phyloP scores from a whole-genome alignment of 257 asterid species.

The Cordia subcordata region DNA sequence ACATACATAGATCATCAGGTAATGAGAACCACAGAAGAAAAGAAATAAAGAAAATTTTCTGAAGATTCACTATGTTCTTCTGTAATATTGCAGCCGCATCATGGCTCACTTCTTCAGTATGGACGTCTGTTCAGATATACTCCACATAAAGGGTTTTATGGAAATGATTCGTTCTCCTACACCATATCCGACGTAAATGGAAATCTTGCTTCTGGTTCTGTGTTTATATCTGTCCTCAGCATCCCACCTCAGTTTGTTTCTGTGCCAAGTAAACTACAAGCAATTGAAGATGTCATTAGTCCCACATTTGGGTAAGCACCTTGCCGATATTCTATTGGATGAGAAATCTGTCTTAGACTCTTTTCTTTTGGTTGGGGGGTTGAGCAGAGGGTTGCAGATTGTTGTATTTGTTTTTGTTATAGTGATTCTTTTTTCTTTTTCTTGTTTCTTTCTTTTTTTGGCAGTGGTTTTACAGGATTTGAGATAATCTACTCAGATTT shows the following conservation, averaged over 20 bases:
- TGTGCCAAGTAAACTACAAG: conserved; percentile 58
- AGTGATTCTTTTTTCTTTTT: conserved; percentile 10
- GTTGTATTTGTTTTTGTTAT: neutral
- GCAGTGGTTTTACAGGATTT: conserved; percentile 87
- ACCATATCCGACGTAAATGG: conserved; percentile 58
- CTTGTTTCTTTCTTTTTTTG: too few species aligned
- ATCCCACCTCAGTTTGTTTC: conserved; percentile 75
- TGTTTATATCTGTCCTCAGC: conserved; percentile 56
- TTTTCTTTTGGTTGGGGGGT: neutral
- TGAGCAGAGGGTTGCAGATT: neutral
- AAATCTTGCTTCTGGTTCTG: conserved; percentile 70
- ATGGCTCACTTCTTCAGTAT: conserved; percentile 64
- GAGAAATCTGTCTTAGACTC: neutral
- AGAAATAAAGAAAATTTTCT: neutral
- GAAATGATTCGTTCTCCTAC: conserved; percentile 70
- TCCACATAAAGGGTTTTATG: conserved; percentile 64
- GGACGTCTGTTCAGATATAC: conserved; percentile 68
- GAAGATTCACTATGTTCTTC: neutral
- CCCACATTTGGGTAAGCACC: conserved; percentile 69
- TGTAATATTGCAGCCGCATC: conserved; percentile 56
- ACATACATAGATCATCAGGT: too few species aligned
- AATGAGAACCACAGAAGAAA: neutral
- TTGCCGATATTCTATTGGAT: neutral
- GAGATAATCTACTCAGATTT: conserved; percentile 57
- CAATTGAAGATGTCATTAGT: conserved; percentile 61